These are phyloP conservation scores for Colletotrichum tabaci DNA, from an alignment of 2,329 filamentous ascomycete species.

Conservation along the genomic window DNA sequence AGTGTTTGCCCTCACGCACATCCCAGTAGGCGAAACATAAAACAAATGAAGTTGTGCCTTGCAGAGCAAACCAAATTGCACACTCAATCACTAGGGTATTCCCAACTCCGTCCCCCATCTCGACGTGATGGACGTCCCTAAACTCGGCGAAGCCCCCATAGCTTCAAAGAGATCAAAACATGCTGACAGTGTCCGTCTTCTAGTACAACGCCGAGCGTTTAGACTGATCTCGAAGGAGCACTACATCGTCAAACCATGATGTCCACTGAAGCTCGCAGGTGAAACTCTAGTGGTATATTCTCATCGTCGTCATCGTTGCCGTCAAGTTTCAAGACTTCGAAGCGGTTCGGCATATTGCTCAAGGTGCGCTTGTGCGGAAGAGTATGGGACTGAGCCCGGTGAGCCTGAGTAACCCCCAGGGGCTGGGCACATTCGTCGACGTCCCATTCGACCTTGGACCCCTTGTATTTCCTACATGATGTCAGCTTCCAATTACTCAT, in stretches of 20 bases:
- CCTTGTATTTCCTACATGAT: constrained; percentile 75
- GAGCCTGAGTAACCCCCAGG: constrained; percentile 54
- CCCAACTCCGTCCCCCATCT: constrained; percentile 1
- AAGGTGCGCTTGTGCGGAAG: constrained; percentile 53
- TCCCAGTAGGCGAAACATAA: neutral
- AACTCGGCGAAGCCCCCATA: neutral
- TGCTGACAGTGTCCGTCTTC: too few relatives aligned
- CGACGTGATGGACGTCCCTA: neutral
- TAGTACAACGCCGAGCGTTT: neutral
- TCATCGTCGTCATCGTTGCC: constrained; percentile 55
- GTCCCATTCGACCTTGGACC: constrained; percentile 78
- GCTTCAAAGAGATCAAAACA: neutral
- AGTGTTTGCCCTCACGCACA: neutral
- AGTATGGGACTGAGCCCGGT: constrained; percentile 47
- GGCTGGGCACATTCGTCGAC: constrained; percentile 80
- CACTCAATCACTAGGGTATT: constrained; percentile 1
- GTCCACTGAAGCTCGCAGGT: constrained; percentile 44
- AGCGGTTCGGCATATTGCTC: constrained; percentile 69
- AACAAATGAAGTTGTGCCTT: neutral
- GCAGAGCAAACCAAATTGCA: neutral
- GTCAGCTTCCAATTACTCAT: constrained; percentile 41
- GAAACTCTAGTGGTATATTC: constrained; percentile 28
- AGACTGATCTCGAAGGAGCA: neutral
- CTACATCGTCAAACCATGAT: constrained; percentile 33
- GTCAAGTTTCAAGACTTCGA: constrained; percentile 71